Conservation (phyloP, 495 filamentous ascomycete species). For the Recurvomyces mirabilis region DNA sequence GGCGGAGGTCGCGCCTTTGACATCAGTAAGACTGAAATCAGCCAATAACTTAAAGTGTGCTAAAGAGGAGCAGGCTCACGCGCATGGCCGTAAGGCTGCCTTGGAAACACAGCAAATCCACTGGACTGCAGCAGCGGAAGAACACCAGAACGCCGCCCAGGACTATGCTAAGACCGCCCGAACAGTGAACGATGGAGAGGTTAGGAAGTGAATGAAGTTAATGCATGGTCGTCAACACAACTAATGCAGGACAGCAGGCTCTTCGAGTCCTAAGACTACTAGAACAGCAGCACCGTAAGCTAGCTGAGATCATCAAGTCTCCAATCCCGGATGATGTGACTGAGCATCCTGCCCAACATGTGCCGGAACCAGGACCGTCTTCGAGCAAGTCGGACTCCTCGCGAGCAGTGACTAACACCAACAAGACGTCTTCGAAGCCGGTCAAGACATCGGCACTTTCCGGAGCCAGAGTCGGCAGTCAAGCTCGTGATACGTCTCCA, state of each 20-base stretch:
- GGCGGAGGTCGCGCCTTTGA: slow-evolving; percentile 52
- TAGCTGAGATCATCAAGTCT: slow-evolving; percentile 63
- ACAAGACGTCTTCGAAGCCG: no score
- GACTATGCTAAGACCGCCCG: slow-evolving; percentile 78
- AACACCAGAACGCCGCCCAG: slow-evolving; percentile 80
- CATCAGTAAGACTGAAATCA: slow-evolving; percentile 35
- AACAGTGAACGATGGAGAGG: slow-evolving; percentile 64
- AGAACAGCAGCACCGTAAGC: slow-evolving; percentile 71
- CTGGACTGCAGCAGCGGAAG: slow-evolving; percentile 66
- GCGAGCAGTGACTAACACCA: neutral
- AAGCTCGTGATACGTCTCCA: slow-evolving; percentile 13
- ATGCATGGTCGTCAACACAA: slow-evolving; percentile 22
- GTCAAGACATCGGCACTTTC: no score
- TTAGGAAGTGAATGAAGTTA: no score
- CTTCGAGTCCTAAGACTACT: slow-evolving; percentile 72
- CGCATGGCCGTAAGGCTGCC: slow-evolving; percentile 72
- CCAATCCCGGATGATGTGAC: slow-evolving; percentile 20
- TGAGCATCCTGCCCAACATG: neutral
- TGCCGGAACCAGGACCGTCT: neutral
- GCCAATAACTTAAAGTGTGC: neutral
- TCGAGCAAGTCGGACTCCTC: neutral
- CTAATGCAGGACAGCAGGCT: slow-evolving; percentile 40
- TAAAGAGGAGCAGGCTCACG: slow-evolving; percentile 53
- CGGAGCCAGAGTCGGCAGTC: neutral
- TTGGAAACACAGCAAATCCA: slow-evolving; percentile 61